A percentile compares a stretch with the other conserved stretches of the same genome.
phyloP scores from a whole-genome alignment of 345 rosid species.

The Theobroma cacao region DNA sequence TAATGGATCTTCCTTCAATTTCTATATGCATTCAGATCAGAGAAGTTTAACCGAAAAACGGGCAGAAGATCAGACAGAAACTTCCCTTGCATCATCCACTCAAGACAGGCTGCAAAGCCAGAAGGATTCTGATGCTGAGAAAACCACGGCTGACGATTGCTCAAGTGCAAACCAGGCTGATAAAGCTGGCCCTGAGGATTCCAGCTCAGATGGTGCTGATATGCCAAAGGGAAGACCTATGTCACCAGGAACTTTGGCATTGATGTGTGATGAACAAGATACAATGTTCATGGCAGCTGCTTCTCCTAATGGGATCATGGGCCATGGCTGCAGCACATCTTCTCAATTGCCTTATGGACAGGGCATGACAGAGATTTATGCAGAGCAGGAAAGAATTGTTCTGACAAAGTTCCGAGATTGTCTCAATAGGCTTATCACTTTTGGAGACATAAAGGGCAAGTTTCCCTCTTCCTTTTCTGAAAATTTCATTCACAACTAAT shows the following conservation, averaged over 20 bases:
- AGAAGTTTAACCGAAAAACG: conserved; percentile 48
- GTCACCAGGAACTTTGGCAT: conserved; percentile 97
- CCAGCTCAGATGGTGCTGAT: conserved; percentile 53
- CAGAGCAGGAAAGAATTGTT: conserved; percentile 81
- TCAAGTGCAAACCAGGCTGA: conserved; percentile 52
- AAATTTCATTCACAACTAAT: neutral
- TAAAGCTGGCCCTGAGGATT: conserved; percentile 47
- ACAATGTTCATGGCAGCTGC: conserved; percentile 70
- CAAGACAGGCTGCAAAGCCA: conserved; percentile 48
- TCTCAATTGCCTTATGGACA: conserved; percentile 49
- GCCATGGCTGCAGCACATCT: conserved; percentile 45
- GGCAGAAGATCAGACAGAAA: conserved; percentile 38
- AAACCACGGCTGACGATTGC: conserved; percentile 48
- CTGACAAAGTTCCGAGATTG: conserved; percentile 82
- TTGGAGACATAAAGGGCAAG: conserved; percentile 85
- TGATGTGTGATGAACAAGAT: conserved; percentile 98
- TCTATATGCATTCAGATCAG: conserved; percentile 37
- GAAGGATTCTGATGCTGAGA: conserved; percentile 45
- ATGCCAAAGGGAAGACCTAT: conserved; percentile 69
- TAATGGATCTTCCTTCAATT: neutral
- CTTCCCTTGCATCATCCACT: conserved; percentile 53
- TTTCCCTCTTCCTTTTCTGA: conserved; percentile 16
- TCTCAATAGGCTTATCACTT: conserved; percentile 77
- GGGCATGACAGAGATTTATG: conserved; percentile 59
- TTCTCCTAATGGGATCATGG: conserved; percentile 56